Base-by-base conservation (phyloP, 202 grass and related monocot species). In the Setaria viridis region DNA sequence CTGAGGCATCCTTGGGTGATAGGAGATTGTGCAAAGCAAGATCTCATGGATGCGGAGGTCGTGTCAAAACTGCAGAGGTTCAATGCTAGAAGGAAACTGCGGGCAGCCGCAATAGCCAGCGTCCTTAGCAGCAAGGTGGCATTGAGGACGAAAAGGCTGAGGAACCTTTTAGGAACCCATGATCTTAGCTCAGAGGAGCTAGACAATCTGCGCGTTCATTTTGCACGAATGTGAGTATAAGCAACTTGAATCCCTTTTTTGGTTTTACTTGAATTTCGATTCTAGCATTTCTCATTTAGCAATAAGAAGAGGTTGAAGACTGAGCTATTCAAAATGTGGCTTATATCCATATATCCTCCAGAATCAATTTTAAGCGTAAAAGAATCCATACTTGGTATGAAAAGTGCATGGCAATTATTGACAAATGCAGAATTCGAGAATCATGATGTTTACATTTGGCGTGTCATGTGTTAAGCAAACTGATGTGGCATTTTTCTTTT, bases 1-100 rank as follows among this genome's bases (percentile, higher is more conserved):
- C 59, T 92, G 72, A 78, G 51, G 66, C 90, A 94, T 90, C 79
- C 90, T 57, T 94, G 93, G 93, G 93, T 94, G 57, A 86, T 86
- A 64, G 93, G 93, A 35, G 93, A 94, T 53, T 90, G 85, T 0
- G 93, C 90, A 12, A 94, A 90, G 75, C 90, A 94, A 68, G 90
- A 92, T 43, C 82, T 88, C 50, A 90, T 94, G 21, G 82, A 90
- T 25, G 85, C 93, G 81, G 93, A 92, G 64, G 87, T 94, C 14
- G 79, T 94, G 13, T 84, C 93, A n/a, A 94, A 94, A 69, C 87
- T 94, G 64, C 90, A 92, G 21, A 86, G 64, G 60, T 94, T 94
- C 85, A 94, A 94, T 66, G 93, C 93, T 62, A 87, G 90, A 76
- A 82, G 90, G 63, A 94, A 94, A 71, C 1, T 94, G 53, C 58